Base-by-base conservation (phyloP, 2,329 filamentous ascomycete genomes). In the Talaromyces sp. region DNA sequence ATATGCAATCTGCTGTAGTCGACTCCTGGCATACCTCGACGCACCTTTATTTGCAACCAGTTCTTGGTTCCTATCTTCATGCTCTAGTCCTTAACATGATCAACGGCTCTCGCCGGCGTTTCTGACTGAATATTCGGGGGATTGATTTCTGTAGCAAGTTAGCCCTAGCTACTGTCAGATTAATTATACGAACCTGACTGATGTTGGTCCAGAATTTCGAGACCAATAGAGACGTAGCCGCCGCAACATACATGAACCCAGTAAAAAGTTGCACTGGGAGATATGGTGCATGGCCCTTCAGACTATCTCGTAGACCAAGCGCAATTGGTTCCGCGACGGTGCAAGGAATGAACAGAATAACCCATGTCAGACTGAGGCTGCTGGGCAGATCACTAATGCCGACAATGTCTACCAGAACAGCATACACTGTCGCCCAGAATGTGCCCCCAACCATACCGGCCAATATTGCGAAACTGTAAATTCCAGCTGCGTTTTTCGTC, bases 341-440 rank as follows among this genome's bases (percentile, higher is more conserved):
- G 27, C 31, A 50, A 47, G 60, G 60, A 10, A 54, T 27, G 35
- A 62, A 39, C 19, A 54, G 19, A n/a, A 52, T 24, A 3, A 62
- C 47, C 60, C 60, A 62, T 43, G 37, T 62, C 19, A 41, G 19
- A 39, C 60, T 62, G 27, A 62, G 43, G 33, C 31, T 54, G 45
- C 60, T 54, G n/a, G 60, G 43, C 6, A 54, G 31, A 22, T 62
- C 60, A 27, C 45, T 50, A n/a, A 62, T 19, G 24, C 35, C 60
- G 31, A 54, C 37, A 22, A 62, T 62, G n/a, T 62, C 60, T 10
- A 43, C 60, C 43, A 62, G 13, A 1, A 62, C 31, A 43, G 60
- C 27, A 39, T 50, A 62, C n/a, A 41, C 60, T 4, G 27, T 62
- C 27, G 45, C 60, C 47, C 60, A 62, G 22, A 49, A 49, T 1